A percentile compares a stretch with the other conserved stretches of the same genome.
These are phyloP conservation scores for Protea cynaroides DNA, from an alignment of 164 flowering plant species.

Conservation along the genomic window DNA sequence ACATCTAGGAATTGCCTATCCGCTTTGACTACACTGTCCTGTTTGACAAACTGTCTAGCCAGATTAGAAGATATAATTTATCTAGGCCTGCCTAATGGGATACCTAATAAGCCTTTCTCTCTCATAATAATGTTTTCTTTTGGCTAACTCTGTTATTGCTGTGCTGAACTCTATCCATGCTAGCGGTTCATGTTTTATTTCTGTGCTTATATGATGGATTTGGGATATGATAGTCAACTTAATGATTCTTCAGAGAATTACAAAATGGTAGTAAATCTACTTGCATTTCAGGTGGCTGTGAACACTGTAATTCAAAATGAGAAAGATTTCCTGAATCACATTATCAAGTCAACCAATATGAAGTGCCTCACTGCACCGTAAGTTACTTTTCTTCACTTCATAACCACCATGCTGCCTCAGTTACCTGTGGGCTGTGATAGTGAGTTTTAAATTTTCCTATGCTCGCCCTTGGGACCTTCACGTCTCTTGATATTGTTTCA, in stretches of 20 bases:
- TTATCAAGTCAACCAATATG: constrained; percentile 94
- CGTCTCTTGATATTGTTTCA: constrained; percentile 19
- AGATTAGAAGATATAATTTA: too few species aligned
- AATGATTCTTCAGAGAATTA: too few species aligned
- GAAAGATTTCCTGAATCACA: constrained; percentile 85
- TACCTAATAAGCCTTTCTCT: too few species aligned
- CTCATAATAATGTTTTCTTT: neutral
- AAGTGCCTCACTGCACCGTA: constrained; percentile 93
- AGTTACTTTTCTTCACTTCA: constrained; percentile 19
- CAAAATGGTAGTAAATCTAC: neutral
- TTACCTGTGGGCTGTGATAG: too few species aligned
- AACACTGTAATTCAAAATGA: constrained; percentile 88
- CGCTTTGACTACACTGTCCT: too few species aligned
- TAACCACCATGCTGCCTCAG: too few species aligned
- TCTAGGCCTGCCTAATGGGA: too few species aligned
- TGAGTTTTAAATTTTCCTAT: neutral
- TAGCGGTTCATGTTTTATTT: too few species aligned
- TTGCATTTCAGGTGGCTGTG: constrained; percentile 77
- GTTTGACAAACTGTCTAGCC: too few species aligned
- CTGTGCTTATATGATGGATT: neutral
- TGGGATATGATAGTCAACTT: neutral
- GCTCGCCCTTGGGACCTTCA: neutral
- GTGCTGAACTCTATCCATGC: too few species aligned
- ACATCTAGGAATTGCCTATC: too few species aligned
- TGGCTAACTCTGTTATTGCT: too few species aligned